Evolutionary conservation across 257 asterid species (phyloP), one percentile per base, ranked within the genome.

Genomic region (Forsythia suspensa): DNA sequence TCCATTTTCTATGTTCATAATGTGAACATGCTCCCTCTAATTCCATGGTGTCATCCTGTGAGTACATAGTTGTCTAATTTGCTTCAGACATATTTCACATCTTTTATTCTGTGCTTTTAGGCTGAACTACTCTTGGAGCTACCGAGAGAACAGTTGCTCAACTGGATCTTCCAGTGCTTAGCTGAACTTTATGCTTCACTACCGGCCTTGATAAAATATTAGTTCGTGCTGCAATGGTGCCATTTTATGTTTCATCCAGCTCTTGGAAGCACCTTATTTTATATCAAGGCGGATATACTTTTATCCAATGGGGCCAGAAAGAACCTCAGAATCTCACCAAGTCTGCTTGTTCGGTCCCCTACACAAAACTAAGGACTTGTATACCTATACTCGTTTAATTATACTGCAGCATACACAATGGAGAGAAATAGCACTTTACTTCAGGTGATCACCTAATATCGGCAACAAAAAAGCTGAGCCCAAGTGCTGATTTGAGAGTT

Each of bases 81-180:
- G 71, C 4, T 29, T 18, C 70, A 65, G 16, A 34, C 68, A 36
- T 59, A 37, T 34, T 41, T 77, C 59, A 36, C 71, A 61, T 65
- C 48, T 76, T 70, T 10, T 9, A 38, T 83, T 83, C 80, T 73
- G 77, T 75, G 71, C 81, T 79, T 80, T 72, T 88, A 95, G 99
- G 99, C 93, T 48, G 97, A 88, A 88, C 91, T 95, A 37, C 96
- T 93, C 72, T 82, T 95, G 91, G 99, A 95, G 85, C 90, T 95
- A 74, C 99, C 99, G 44, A 89, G 91, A 85, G 98, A 95, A 87
- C 98, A 95, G 87, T 82, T 95, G 88, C 97, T 95, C 29, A 93
- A 89, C 85, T 95, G 99, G 99, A 87, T 95, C 83, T 95, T 95
- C 84, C 98, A 90, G 78, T 95, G 97, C 84, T 82, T 95, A 76